These are phyloP conservation scores for Saturnispora besseyi DNA, from an alignment of 805 yeast genomes.

Conservation along the genomic window DNA sequence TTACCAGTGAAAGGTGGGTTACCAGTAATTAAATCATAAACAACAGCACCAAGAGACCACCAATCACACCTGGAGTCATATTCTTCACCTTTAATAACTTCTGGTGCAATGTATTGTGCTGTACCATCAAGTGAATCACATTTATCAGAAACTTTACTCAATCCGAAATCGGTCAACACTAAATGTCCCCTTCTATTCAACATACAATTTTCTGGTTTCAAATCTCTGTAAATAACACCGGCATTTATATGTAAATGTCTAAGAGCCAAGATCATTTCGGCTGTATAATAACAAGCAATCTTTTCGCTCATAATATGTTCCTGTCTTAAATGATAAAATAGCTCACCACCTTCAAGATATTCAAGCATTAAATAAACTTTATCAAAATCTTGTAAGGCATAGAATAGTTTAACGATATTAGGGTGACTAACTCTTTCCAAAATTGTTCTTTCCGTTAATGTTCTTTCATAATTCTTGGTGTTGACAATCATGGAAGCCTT, in stretches of 20 bases:
- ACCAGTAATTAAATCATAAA: constrained; percentile 74
- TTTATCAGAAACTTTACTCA: constrained; percentile 41
- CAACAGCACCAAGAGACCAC: constrained; percentile 85
- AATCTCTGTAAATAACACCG: constrained; percentile 80
- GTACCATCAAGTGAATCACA: constrained; percentile 63
- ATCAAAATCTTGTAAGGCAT: constrained; percentile 73
- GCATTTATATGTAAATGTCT: constrained; percentile 58
- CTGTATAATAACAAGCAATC: constrained; percentile 67
- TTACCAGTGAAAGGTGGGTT: constrained; percentile 85
- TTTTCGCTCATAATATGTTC: constrained; percentile 45
- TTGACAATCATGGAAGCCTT: constrained; percentile 70
- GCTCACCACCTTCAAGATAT: constrained; percentile 84
- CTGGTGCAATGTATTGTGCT: constrained; percentile 87
- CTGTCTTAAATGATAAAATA: constrained; percentile 53
- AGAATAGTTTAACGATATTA: constrained; percentile 70
- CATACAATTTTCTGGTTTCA: constrained; percentile 85
- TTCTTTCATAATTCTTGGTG: constrained; percentile 55
- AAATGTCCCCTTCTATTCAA: constrained; percentile 71
- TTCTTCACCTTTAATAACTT: constrained; percentile 65
- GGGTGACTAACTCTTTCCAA: constrained; percentile 67
- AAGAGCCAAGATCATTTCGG: constrained; percentile 73
- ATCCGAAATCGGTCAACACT: constrained; percentile 79
- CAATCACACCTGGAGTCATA: constrained; percentile 80
- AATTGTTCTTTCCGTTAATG: constrained; percentile 72
- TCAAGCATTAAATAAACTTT: constrained; percentile 70